Percentiles rank a stretch among this genome's conserved stretches.
These are phyloP conservation scores for Lachnellula arida DNA, from an alignment of 2,329 filamentous ascomycete genomes.

Conservation along the genomic window DNA sequence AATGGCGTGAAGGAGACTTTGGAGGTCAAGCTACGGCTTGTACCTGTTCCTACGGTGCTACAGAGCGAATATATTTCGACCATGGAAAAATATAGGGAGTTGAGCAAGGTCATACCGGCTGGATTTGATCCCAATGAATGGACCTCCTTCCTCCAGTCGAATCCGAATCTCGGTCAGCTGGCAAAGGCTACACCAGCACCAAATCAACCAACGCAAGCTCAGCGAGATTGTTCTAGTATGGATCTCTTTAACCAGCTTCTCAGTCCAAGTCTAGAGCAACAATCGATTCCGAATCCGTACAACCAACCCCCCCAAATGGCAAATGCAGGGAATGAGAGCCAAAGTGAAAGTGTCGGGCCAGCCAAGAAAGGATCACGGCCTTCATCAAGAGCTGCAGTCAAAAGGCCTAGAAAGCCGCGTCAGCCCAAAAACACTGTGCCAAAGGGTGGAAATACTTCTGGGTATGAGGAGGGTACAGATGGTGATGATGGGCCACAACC, in stretches of 20 bases:
- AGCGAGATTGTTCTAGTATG: conserved; percentile 29
- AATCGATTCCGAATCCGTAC: conserved; percentile 15
- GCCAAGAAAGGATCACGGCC: conserved; percentile 25
- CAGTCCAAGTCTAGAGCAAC: conserved; percentile 27
- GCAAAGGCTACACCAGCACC: conserved; percentile 16
- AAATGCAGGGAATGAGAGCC: conserved; percentile 12
- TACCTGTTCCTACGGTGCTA: conserved; percentile 58
- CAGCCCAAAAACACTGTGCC: conserved; percentile 27
- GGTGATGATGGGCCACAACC: conserved; percentile 34
- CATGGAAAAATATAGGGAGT: conserved; percentile 55
- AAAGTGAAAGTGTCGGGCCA: conserved; percentile 9
- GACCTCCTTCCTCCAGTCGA: conserved; percentile 71
- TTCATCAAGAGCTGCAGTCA: conserved; percentile 27
- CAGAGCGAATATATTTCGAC: conserved; percentile 57
- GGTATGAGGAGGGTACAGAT: conserved; percentile 60
- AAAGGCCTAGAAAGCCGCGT: conserved; percentile 23
- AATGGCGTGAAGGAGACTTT: conserved; percentile 82
- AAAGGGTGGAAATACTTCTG: conserved; percentile 60
- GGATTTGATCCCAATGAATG: conserved; percentile 71
- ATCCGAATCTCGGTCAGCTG: conserved; percentile 47
- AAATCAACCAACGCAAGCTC: background rate
- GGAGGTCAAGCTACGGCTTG: conserved; percentile 86
- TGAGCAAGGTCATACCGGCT: conserved; percentile 52
- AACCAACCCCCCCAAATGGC: conserved; percentile 15
- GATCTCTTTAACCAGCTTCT: conserved; percentile 38